Conservation (phyloP, 257 asterid genomes). For the Gentiana straminea region DNA sequence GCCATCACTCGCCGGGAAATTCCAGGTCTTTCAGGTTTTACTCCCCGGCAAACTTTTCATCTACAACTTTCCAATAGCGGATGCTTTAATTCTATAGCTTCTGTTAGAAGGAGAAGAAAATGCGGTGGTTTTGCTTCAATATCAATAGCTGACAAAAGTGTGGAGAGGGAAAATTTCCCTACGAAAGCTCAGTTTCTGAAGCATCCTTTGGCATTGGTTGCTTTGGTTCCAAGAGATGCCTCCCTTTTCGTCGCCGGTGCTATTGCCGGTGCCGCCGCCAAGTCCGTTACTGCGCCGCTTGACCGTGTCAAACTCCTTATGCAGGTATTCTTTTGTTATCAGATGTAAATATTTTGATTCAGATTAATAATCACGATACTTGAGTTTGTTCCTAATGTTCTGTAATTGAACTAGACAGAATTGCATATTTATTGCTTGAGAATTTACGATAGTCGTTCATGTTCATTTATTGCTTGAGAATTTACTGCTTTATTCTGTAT, state of each 20-base stretch:
- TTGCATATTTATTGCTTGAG: too few relatives aligned
- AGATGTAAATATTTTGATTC: background rate
- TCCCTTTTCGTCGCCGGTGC: slow-evolving; percentile 96
- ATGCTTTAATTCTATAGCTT: slow-evolving; percentile 6
- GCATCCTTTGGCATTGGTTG: slow-evolving; percentile 65
- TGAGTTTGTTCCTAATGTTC: too few relatives aligned
- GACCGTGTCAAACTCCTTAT: slow-evolving; percentile 87
- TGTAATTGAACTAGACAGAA: too few relatives aligned
- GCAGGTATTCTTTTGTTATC: slow-evolving; percentile 43
- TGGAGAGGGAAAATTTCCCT: slow-evolving; percentile 41
- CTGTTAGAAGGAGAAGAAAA: slow-evolving; percentile 8
- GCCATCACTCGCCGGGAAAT: slow-evolving; percentile 42
- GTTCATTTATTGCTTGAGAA: too few relatives aligned
- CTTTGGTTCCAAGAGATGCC: slow-evolving; percentile 70
- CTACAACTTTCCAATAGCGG: slow-evolving; percentile 23
- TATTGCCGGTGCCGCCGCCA: slow-evolving; percentile 83
- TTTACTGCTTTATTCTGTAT: too few relatives aligned
- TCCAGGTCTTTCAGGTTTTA: slow-evolving; percentile 36
- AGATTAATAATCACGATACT: too few relatives aligned
- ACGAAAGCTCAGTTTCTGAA: slow-evolving; percentile 54
- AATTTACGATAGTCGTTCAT: too few relatives aligned
- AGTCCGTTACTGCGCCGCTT: slow-evolving; percentile 88
- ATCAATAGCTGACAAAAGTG: slow-evolving; percentile 48
- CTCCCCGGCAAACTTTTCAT: slow-evolving; percentile 9
- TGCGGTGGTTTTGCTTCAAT: slow-evolving; percentile 52